These are phyloP conservation scores for Eragrostis tef DNA, from an alignment of 202 grass and related monocot genomes.

Conservation along the genomic window DNA sequence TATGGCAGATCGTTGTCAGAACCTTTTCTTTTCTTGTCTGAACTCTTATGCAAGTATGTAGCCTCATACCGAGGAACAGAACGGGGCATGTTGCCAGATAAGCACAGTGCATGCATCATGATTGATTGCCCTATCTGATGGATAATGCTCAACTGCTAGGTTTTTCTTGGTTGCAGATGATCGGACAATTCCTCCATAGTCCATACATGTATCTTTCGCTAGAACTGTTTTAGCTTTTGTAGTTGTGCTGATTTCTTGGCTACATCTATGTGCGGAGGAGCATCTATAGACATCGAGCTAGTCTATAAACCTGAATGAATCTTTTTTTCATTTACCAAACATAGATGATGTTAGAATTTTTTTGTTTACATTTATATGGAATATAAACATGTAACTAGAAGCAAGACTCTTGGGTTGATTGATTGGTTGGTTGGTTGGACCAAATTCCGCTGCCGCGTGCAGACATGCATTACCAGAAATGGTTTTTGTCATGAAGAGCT, in stretches of 20 bases:
- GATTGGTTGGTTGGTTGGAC: conserved; percentile 4
- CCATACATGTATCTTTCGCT: conserved; percentile 26
- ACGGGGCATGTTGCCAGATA: conserved; percentile 13
- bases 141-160: conserved; percentile 3
- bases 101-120: conserved; percentile 13
- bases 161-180: background rate
- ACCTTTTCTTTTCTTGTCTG: conserved; percentile 9
- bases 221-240: background rate
- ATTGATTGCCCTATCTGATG: conserved; percentile 30
- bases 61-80: conserved; percentile 23
- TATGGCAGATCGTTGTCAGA: conserved; percentile 21
- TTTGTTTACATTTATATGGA: background rate
- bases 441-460: conserved; percentile 38
- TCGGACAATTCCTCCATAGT: background rate
- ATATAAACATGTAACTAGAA: background rate
- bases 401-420: conserved; percentile 2
- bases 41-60: conserved; percentile 27
- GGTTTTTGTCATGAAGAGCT: conserved; percentile 24
- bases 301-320: conserved; percentile 1
- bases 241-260: background rate
- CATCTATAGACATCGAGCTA: background rate
- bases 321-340: background rate
- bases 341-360: background rate
- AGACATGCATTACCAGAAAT: conserved; percentile 36
- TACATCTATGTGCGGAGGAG: background rate